Evolutionary conservation across 306 rosid genomes (phyloP).

Genomic region (Vigna mungo): DNA sequence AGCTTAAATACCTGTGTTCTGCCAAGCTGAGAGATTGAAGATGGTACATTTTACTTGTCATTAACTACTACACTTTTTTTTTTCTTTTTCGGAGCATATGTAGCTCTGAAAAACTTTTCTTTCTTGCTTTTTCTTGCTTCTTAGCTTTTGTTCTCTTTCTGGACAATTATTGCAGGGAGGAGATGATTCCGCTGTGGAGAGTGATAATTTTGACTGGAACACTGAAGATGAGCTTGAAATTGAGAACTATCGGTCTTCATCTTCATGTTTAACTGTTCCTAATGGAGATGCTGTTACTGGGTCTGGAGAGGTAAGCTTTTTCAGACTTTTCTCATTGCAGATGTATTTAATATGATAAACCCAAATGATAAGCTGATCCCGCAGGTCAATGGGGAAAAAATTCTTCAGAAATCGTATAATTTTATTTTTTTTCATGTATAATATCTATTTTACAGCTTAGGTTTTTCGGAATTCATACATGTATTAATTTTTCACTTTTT

Average conservation of each 20-base stretch:
- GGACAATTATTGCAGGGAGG: slow-evolving; percentile 61
- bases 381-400: slow-evolving; percentile 1
- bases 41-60: slow-evolving; percentile 50
- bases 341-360: not conserved
- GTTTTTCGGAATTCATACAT: slow-evolving; percentile 12
- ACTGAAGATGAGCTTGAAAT: slow-evolving; percentile 89
- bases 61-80: too few species aligned
- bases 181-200: slow-evolving; percentile 61
- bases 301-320: slow-evolving; percentile 59
- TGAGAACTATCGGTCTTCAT: slow-evolving; percentile 57
- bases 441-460: slow-evolving; percentile 4
- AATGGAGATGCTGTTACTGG: slow-evolving; percentile 53
- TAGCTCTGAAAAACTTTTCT: not conserved
- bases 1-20: slow-evolving; percentile 38
- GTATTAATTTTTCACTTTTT: not conserved
- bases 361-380: slow-evolving; percentile 30
- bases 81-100: not conserved
- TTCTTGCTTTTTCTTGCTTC: slow-evolving; percentile 12
- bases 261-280: slow-evolving; percentile 56
- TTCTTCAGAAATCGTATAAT: not conserved
- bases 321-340: not conserved
- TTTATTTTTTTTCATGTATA: slow-evolving; percentile 24
- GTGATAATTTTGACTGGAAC: slow-evolving; percentile 79
- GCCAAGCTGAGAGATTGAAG: slow-evolving; percentile 38
- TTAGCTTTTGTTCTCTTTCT: slow-evolving; percentile 24